Evolutionary conservation across 1,284 basidiomycete genomes (phyloP).

Genomic region (Violaceomyces palustris): DNA sequence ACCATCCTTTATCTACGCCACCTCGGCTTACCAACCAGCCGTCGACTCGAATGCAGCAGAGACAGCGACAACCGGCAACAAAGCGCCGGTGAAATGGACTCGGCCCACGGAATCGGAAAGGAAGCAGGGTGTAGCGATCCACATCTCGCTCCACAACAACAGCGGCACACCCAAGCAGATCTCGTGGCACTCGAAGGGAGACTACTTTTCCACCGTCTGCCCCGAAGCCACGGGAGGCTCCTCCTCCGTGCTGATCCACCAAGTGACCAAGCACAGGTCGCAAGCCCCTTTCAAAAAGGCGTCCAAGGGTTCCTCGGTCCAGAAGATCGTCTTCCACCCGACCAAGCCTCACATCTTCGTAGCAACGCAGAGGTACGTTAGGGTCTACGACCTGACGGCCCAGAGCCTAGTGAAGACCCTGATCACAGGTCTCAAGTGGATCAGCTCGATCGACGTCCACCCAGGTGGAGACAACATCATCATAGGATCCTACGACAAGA

Average conservation of each 20-base stretch:
- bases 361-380: conserved; percentile 94
- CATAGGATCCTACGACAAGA: conserved; percentile 93
- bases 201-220: conserved; percentile 84
- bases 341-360: conserved; percentile 92
- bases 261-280: conserved; percentile 83
- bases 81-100: conserved; percentile 57
- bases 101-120: conserved; percentile 56
- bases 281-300: conserved; percentile 92
- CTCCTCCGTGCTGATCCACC: conserved; percentile 85
- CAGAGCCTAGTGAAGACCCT: conserved; percentile 90
- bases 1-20: conserved; percentile 38
- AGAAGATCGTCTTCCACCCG: conserved; percentile 91
- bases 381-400: conserved; percentile 88
- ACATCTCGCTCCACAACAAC: conserved; percentile 25
- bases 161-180: conserved; percentile 80
- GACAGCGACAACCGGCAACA: conserved; percentile 53
- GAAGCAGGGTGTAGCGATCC: conserved; percentile 56
- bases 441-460: conserved; percentile 92
- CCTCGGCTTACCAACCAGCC: conserved; percentile 13
- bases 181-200: conserved; percentile 87
- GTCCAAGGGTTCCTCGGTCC: conserved; percentile 75
- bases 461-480: conserved; percentile 80
- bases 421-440: conserved; percentile 89
- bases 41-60: neutral
- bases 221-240: conserved; percentile 60